A percentile compares a stretch with the other conserved stretches of the same genome.
These are phyloP conservation scores for Capillidium heterosporum DNA, from an alignment of 371 early-diverging fungal genomes.

Conservation along the genomic window DNA sequence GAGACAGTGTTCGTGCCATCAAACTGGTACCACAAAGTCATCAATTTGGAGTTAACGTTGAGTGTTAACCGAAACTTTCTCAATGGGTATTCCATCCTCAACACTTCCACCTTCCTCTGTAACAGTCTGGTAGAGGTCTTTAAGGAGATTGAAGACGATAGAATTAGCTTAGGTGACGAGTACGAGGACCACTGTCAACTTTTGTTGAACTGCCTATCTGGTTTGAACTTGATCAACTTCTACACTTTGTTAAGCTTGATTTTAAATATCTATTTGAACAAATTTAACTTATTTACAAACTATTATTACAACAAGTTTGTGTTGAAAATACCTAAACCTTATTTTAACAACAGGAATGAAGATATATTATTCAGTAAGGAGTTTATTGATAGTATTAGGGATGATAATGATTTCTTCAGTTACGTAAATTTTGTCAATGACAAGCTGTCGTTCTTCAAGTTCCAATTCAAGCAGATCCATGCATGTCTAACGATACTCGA, in stretches of 20 bases:
- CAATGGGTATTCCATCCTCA: slow-evolving; percentile 32
- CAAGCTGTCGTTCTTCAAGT: too few species aligned
- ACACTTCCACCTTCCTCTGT: slow-evolving; percentile 22
- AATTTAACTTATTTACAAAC: too few species aligned
- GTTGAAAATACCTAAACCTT: too few species aligned
- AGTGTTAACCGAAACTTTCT: slow-evolving; percentile 63
- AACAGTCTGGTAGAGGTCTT: slow-evolving; percentile 26
- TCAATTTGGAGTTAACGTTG: slow-evolving; percentile 46
- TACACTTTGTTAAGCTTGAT: background rate
- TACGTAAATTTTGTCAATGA: too few species aligned
- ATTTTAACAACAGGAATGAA: too few species aligned
- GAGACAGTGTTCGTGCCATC: slow-evolving; percentile 54
- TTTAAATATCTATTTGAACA: too few species aligned
- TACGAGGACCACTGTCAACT: slow-evolving; percentile 3
- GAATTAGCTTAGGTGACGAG: slow-evolving; percentile 14
- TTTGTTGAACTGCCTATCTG: background rate
- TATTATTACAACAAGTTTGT: too few species aligned
- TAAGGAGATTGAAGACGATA: slow-evolving; percentile 29
- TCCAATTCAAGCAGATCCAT: too few species aligned
- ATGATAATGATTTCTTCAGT: too few species aligned
- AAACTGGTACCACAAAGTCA: slow-evolving; percentile 59
- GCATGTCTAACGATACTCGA: too few species aligned
- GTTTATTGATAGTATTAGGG: too few species aligned
- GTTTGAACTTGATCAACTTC: background rate
- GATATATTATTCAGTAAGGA: too few species aligned